Percentiles rank a stretch among this genome's conserved stretches.
These are phyloP conservation scores for Bruguiera gymnorhiza DNA, from an alignment of 345 rosid genomes.

Conservation along the genomic window DNA sequence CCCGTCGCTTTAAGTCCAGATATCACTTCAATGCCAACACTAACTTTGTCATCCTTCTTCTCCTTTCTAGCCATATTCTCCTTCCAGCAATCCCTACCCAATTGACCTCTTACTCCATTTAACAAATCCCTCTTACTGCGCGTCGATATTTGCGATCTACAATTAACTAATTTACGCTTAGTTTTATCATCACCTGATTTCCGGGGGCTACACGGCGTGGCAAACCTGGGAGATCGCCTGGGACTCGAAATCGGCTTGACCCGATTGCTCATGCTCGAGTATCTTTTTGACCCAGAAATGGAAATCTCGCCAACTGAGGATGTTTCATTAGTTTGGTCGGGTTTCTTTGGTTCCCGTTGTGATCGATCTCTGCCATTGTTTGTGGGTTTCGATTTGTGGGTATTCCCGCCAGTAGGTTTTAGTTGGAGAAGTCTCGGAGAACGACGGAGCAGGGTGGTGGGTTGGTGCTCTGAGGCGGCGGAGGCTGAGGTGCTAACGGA, in stretches of 20 bases:
- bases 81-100: neutral
- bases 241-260: neutral
- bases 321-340: neutral
- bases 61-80: neutral
- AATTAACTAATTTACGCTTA: neutral
- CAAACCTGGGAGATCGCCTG: slow-evolving; percentile 17
- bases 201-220: neutral
- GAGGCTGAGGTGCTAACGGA: too few relatives aligned
- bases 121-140: neutral
- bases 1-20: slow-evolving; percentile 12
- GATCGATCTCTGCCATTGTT: neutral
- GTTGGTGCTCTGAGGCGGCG: neutral
- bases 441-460: slow-evolving; percentile 10
- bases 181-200: neutral
- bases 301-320: neutral
- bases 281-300: neutral
- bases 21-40: neutral
- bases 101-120: neutral
- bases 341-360: neutral
- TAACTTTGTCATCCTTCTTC: neutral
- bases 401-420: neutral
- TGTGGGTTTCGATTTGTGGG: neutral
- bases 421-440: slow-evolving; percentile 12
- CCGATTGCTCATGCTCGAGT: neutral
- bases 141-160: neutral